Base-by-base conservation (phyloP, 1,139 yeast genomes). In the Pichia sp. region DNA sequence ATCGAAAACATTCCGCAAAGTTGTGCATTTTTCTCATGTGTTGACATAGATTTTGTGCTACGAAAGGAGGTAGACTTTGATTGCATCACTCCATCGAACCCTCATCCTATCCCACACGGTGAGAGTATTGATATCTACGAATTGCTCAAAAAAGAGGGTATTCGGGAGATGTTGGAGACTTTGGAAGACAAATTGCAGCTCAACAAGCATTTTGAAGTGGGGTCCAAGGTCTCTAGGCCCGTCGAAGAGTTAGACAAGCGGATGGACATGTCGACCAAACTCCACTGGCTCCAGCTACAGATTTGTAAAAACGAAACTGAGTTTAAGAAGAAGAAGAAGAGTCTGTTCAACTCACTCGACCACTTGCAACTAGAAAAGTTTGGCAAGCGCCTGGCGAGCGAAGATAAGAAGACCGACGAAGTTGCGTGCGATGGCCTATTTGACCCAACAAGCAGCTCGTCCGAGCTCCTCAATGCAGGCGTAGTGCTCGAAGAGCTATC, bases 11-110 rank as follows among this genome's bases (percentile, higher is more conserved):
- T 95, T 45, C 99, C 99, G 0, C 97, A 91, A 64, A 85, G 93
- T 20, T 89, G 96, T 71, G 99, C 99, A 0, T 95, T 93, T 67
- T 95, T 95, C 69, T 89, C 97, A 0, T 91, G 91, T 53, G 92
- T 95, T 49, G 99, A 95, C 67, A 80, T 95, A 55, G 99, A 95
- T 67, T 81, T 78, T 60, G 88, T 93, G 1, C 73, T 95, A 61
- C 75, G 99, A 59, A 93, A 93, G 65, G 99, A 95, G 63, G 97
- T 92, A 7, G 81, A 82, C 58, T 73, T 90, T 75, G 91, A 87
- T 59, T 93, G 99, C 71, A 76, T 90, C 2, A 95, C 99, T 0
- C 97, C 97, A 0, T 89, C 97, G 0, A 87, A 90, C 62, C 84
- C 86, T 0, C 67, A 66, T 3, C 74, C 96, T 0, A 85, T 92